A percentile compares a stretch with the other conserved stretches of the same genome.
phyloP scores from a whole-genome alignment of 2,329 filamentous ascomycete species.

The Colletotrichum tropicicola region DNA sequence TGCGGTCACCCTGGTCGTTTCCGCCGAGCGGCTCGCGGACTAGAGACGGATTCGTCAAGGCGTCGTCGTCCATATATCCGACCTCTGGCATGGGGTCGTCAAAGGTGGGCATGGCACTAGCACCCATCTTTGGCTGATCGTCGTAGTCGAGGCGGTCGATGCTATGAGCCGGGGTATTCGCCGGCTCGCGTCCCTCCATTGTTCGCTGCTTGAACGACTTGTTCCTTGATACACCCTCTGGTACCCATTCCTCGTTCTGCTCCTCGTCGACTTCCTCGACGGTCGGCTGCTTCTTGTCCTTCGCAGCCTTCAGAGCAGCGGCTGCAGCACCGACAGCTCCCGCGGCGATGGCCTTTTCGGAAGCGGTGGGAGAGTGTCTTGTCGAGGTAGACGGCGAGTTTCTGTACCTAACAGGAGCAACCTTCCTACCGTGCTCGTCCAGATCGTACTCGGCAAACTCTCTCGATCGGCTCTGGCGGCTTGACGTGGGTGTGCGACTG shows the following conservation, averaged over 20 bases:
- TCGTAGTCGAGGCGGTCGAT: conserved; percentile 65
- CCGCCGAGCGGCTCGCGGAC: conserved; percentile 78
- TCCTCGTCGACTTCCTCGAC: conserved; percentile 43
- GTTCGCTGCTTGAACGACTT: conserved; percentile 74
- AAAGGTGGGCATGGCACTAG: conserved; percentile 74
- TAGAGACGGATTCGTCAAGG: conserved; percentile 86
- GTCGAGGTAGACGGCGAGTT: conserved; percentile 62
- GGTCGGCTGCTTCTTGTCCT: conserved; percentile 51
- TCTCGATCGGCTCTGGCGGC: conserved; percentile 50
- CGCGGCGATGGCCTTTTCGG: conserved; percentile 65
- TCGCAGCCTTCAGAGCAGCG: conserved; percentile 58
- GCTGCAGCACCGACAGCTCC: conserved; percentile 64
- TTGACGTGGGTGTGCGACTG: conserved; percentile 45
- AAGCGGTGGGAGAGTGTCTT: conserved; percentile 61
- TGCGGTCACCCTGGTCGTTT: conserved; percentile 36
- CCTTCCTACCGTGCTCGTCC: conserved; percentile 66
- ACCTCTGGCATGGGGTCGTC: conserved; percentile 81
- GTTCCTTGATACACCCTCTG: conserved; percentile 65
- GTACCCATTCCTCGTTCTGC: conserved; percentile 47
- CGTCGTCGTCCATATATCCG: conserved; percentile 73
- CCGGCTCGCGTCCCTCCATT: conserved; percentile 62
- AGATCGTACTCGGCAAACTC: conserved; percentile 65
- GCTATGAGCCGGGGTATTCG: conserved; percentile 66
- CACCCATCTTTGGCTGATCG: conserved; percentile 66
- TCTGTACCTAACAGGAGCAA: conserved; percentile 53